phyloP scores from a whole-genome alignment of 345 rosid species.

The Acer saccharum region DNA sequence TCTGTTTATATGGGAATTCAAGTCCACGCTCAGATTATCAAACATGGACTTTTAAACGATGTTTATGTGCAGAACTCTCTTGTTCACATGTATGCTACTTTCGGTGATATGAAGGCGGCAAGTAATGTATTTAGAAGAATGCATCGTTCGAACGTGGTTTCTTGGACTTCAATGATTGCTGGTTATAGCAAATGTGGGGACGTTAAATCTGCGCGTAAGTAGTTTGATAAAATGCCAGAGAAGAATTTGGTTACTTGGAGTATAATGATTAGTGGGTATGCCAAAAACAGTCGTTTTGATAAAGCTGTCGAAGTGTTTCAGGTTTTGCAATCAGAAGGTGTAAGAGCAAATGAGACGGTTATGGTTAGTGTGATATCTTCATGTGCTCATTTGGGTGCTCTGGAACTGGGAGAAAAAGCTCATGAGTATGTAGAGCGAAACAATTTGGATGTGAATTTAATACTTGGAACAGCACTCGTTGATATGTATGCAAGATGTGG shows the following conservation, averaged over 20 bases:
- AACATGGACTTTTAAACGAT: slow-evolving; percentile 54
- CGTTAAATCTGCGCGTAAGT: slow-evolving; percentile 46
- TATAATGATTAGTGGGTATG: slow-evolving; percentile 70
- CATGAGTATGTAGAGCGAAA: slow-evolving; percentile 53
- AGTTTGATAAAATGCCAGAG: slow-evolving; percentile 80
- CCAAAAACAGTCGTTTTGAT: slow-evolving; percentile 39
- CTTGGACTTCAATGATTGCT: slow-evolving; percentile 72
- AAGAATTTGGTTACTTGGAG: slow-evolving; percentile 78
- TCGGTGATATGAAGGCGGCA: slow-evolving; percentile 54
- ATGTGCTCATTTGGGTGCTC: slow-evolving; percentile 72
- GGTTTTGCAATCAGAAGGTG: slow-evolving; percentile 45
- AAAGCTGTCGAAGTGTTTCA: slow-evolving; percentile 58
- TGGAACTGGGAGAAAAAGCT: slow-evolving; percentile 54
- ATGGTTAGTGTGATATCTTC: slow-evolving; percentile 75
- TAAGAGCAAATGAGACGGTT: slow-evolving; percentile 60
- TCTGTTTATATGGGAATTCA: slow-evolving; percentile 49
- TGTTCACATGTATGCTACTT: slow-evolving; percentile 62
- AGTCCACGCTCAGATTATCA: slow-evolving; percentile 55
- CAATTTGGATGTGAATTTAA: slow-evolving; percentile 44
- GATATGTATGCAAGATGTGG: slow-evolving; percentile 86
- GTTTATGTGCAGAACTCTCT: slow-evolving; percentile 65
- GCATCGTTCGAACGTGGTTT: slow-evolving; percentile 51
- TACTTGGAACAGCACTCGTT: slow-evolving; percentile 69
- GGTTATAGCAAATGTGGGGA: slow-evolving; percentile 51
- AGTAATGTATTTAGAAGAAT: slow-evolving; percentile 41